Evolutionary conservation across 2,329 filamentous ascomycete species (phyloP), one percentile per base, ranked within the genome.

Genomic region (Helicocarpus griseus): DNA sequence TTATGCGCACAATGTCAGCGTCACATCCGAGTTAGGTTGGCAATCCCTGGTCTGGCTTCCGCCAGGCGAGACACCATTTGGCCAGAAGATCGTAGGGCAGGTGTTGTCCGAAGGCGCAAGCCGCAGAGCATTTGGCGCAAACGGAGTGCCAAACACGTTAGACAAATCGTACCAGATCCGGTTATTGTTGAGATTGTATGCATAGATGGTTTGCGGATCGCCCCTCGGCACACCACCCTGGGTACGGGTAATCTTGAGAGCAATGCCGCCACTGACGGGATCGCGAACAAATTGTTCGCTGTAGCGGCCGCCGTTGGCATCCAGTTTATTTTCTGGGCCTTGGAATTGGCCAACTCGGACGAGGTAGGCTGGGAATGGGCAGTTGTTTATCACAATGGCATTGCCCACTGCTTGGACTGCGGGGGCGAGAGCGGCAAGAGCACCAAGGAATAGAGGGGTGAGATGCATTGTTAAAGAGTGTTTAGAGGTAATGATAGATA

Each of bases 71-170:
- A 61, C 54, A 3, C 66, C 66, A 48, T 61, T 52, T 1, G 60
- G 33, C 67, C 67, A 69, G 47, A 62, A 65, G 40, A 69, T 61
- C 2, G 50, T 53, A 21, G 52, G 53, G 49, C 67, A 69, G 3
- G 44, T 49, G 2, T 50, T 33, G 24, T 65, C 57, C 5, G 55
- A 59, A 6, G 63, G 59, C 13, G 57, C 53, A 7, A 69, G 58
- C 1, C 49, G 50, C 9, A 69, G 47, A 0, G 56, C 39, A 6
- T 56, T 53, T 3, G 65, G 64, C 1, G 59, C 59, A 57, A 73
- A 73, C 8, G 71, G 62, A 51, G 71, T 66, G 3, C 70, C 71
- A 46, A 69, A 69, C 50, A 73, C 69, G 59, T 69, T 66, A 4
- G 65, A 69, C 51, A 74, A 58, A 49, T 73, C 71, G 51, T 73